A percentile compares a stretch with the other conserved stretches of the same genome.
Conservation (phyloP, 2,329 filamentous ascomycete species). For the Gremmenia infestans region DNA sequence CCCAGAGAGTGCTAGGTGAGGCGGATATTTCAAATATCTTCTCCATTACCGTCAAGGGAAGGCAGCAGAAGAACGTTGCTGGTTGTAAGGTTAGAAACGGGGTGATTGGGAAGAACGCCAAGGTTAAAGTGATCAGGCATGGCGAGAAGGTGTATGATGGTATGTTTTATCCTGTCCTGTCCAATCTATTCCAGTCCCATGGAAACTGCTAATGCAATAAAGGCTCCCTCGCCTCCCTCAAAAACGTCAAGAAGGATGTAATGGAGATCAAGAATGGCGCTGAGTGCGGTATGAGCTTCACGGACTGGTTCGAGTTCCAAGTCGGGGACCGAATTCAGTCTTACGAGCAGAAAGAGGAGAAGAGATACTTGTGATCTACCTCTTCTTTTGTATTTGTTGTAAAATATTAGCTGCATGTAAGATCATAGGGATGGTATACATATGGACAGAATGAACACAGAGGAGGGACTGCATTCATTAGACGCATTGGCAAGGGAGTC, state of each 20-base stretch:
- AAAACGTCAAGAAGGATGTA: slow-evolving; percentile 89
- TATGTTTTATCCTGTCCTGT: slow-evolving; percentile 42
- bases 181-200: slow-evolving; percentile 17
- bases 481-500: background rate
- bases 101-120: slow-evolving; percentile 54
- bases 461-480: background rate
- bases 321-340: slow-evolving; percentile 83
- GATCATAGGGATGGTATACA: background rate
- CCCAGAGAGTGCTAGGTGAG: slow-evolving; percentile 73
- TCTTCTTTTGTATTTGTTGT: background rate
- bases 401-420: background rate
- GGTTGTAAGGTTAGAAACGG: slow-evolving; percentile 87
- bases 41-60: slow-evolving; percentile 72
- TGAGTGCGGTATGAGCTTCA: slow-evolving; percentile 90
- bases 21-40: slow-evolving; percentile 82
- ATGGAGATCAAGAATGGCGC: slow-evolving; percentile 82
- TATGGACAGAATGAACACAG: background rate
- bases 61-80: slow-evolving; percentile 69
- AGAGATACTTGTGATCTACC: slow-evolving; percentile 36
- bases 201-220: slow-evolving; percentile 7
- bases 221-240: slow-evolving; percentile 79
- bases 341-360: slow-evolving; percentile 74
- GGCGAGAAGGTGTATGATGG: slow-evolving; percentile 75
- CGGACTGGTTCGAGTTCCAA: slow-evolving; percentile 71
- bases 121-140: slow-evolving; percentile 66